Evolutionary conservation across 225 moss, liverwort and hornwort species (phyloP), one percentile per base, ranked within the genome.

Genomic region (Polytrichum formosum): DNA sequence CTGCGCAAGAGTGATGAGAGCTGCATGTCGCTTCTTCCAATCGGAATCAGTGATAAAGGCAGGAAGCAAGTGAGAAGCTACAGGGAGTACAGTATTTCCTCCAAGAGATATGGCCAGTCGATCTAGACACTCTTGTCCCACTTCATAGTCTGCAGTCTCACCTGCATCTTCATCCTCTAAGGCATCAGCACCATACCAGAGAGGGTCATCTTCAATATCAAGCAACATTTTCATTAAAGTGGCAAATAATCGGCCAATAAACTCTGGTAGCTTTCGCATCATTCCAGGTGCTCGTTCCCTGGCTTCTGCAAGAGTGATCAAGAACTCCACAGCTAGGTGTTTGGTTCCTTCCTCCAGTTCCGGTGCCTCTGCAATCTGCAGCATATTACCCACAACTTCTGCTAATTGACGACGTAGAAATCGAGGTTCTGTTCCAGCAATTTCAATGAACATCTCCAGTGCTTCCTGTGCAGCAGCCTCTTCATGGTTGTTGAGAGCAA

Each of bases 1-100:
- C 77, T 98, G 98, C 37, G 98, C 98, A 35, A 98, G 81, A 61
- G 94, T 94, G 56, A 98, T 90, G 33, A 94, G 92, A 70, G 98
- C 94, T 29, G 98, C 98, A 75, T 98, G 98, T 17, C 94, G 87
- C 86, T 93, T 94, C 67, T 83, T 91, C 98, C 98, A 98, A 61
- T 94, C 91, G 10, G 66, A 69, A 65, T 98, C 92, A 37, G 78
- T 77, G 10, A 94, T 90, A 73, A 84, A 98, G 69, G 90, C 56
- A 33, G 98, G 92, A 22, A 98, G 75, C 28, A 94, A 28, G 73
- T 94, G 94, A 70, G 92, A 98, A 54, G 98, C 98, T 58, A 98
- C 92, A 26, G 98, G 98, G 37, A 98, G 85, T 18, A 98, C 88
- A n/a, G 94, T 91, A 63, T 98, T 98, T 25, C 98, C 98, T 55